Conservation (phyloP, 108 stramenopile genomes). For the Parmales sp. region DNA sequence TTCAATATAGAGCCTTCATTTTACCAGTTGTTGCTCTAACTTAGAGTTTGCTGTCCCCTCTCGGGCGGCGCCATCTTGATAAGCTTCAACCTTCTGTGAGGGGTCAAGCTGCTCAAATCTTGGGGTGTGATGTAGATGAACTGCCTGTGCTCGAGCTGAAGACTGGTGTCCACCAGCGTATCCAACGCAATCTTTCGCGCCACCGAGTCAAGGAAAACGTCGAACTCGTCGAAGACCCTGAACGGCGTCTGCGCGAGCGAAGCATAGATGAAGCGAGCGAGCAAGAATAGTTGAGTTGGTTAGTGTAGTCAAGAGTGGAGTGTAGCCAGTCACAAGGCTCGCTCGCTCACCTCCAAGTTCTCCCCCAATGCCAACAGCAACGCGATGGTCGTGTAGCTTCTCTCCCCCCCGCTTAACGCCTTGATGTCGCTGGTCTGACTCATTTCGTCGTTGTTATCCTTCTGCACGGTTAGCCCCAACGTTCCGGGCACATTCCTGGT, state of each 20-base stretch:
- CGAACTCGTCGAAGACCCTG: conserved; percentile 96
- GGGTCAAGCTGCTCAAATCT: conserved; percentile 54
- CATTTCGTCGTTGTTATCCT: conserved; percentile 36
- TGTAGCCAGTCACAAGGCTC: too few relatives aligned
- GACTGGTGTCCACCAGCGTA: conserved; percentile 52
- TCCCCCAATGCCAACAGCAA: conserved; percentile 84
- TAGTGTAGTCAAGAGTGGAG: too few relatives aligned
- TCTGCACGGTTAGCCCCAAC: background rate
- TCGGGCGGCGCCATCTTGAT: conserved; percentile 27
- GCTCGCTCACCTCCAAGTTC: too few relatives aligned
- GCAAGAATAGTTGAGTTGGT: too few relatives aligned
- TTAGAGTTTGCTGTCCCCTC: background rate
- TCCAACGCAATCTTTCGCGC: conserved; percentile 73
- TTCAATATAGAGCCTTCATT: too few relatives aligned
- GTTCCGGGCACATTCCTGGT: background rate
- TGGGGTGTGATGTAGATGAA: conserved; percentile 96
- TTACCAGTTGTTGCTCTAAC: too few relatives aligned
- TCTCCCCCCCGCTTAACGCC: conserved; percentile 35
- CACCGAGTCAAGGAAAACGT: conserved; percentile 89
- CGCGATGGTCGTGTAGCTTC: conserved; percentile 71
- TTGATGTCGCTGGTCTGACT: conserved; percentile 72
- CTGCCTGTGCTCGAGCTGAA: conserved; percentile 66
- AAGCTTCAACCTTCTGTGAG: conserved; percentile 50
- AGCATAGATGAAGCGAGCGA: too few relatives aligned
- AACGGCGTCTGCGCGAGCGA: too few relatives aligned